Base-by-base conservation (phyloP, 2,329 filamentous ascomycete genomes). In the Cercospora zeae-maydis region DNA sequence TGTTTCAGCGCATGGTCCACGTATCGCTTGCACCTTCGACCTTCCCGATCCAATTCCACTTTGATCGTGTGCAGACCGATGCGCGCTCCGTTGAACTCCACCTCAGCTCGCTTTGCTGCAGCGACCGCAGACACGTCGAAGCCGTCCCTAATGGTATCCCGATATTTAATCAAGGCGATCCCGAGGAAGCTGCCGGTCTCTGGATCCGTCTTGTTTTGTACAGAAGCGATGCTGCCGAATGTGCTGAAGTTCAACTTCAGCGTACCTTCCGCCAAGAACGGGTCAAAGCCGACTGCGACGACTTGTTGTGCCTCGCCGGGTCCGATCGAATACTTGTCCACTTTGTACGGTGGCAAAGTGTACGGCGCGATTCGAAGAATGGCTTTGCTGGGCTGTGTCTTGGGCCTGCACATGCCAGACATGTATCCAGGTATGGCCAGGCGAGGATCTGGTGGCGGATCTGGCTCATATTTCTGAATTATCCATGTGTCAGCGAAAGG, bases 241-340 rank as follows among this genome's bases (percentile, higher is more conserved):
- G 85, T 86, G 16, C 88, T 86, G 74, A 96, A 96, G 59, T 91
- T 84, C 51, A 88, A 86, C 16, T 85, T 86, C 56, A 96, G 84
- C 9, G 67, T 73, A 60, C 86, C 84, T 70, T 96, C 91, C 11
- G 91, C 86, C 42, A 90, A 88, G 67, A 98, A 81, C 6, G 93
- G 93, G 76, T 98, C 95, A 75, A 97, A 97, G n/a, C 92, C 92
- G n/a, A 88, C 93, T 19, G 97, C 92, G 3, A 98, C 88, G 54
- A 99, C 87, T 75, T 96, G 92, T 2, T 90, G 92, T 1, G 95
- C 91, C 13, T 93, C 93, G 0, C 92, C 92, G 24, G 92, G 91
- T 0, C 93, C 93, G 70, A 96, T 86, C 1, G 93, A 96, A 4
- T 91, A 92, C 70, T 86, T 87, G 74, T 98, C 93, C 77, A 92